phyloP scores from a whole-genome alignment of 148 eudicot species.

The Rhododendron henanense region DNA sequence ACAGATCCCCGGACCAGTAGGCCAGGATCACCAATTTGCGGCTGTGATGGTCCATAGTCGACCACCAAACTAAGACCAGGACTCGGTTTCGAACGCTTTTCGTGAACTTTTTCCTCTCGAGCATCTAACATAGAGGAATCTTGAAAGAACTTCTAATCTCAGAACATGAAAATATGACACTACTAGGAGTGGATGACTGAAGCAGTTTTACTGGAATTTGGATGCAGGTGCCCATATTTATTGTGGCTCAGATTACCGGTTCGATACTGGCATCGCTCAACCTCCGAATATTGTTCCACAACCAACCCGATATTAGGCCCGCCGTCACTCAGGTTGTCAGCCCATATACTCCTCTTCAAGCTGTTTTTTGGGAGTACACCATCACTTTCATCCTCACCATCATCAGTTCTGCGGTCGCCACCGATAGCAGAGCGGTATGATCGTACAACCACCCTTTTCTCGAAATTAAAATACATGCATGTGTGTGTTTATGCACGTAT shows the following conservation, averaged over 20 bases:
- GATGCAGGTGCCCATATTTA: slow-evolving; percentile 32
- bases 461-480: not conserved
- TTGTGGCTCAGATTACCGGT: slow-evolving; percentile 34
- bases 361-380: slow-evolving; percentile 38
- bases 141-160: too few relatives aligned
- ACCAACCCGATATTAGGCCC: slow-evolving; percentile 28
- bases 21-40: too few relatives aligned
- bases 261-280: slow-evolving; percentile 38
- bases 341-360: slow-evolving; percentile 34
- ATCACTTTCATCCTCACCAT: slow-evolving; percentile 37
- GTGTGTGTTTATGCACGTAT: too few relatives aligned
- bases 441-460: not conserved
- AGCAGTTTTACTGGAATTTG: not conserved
- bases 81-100: too few relatives aligned
- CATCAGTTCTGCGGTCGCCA: slow-evolving; percentile 27
- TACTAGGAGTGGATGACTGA: not conserved
- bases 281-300: slow-evolving; percentile 27
- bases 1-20: too few relatives aligned
- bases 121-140: too few relatives aligned
- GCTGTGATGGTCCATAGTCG: too few relatives aligned
- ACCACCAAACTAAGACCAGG: too few relatives aligned
- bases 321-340: slow-evolving; percentile 24
- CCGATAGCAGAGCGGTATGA: slow-evolving; percentile 40
- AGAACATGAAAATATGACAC: not conserved
- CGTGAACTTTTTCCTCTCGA: too few relatives aligned